Conservation (phyloP, 208 protist genomes). For the Trypanosoma boissoni region DNA sequence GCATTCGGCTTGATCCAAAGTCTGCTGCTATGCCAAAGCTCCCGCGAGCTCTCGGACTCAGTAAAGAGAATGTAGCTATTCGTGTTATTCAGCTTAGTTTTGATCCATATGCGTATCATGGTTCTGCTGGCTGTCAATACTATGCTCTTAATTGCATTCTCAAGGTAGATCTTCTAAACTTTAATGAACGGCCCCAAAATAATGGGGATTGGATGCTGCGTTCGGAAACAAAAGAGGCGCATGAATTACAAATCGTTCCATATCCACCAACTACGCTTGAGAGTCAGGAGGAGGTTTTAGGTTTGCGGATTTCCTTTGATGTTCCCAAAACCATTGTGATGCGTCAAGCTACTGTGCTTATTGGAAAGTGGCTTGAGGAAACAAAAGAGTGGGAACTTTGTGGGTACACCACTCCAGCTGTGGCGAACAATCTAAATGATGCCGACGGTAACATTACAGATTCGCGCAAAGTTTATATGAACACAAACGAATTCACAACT, state of each 20-base stretch:
- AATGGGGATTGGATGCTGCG: constrained; percentile 81
- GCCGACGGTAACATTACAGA: constrained; percentile 25
- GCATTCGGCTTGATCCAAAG: constrained; percentile 86
- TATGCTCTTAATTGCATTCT: constrained; percentile 87
- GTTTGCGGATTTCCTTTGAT: constrained; percentile 83
- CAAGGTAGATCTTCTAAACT: constrained; percentile 82
- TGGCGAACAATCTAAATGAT: constrained; percentile 20
- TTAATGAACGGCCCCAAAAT: constrained; percentile 65
- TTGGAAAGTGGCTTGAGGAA: constrained; percentile 78
- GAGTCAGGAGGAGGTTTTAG: constrained; percentile 54
- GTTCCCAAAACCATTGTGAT: constrained; percentile 78
- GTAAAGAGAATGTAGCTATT: constrained; percentile 86
- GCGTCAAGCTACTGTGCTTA: constrained; percentile 74
- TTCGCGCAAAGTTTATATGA: constrained; percentile 60
- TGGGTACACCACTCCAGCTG: constrained; percentile 64
- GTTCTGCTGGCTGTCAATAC: constrained; percentile 43
- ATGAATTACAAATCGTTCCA: constrained; percentile 63
- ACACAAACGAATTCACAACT: constrained; percentile 68
- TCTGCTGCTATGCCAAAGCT: constrained; percentile 63
- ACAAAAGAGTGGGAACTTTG: constrained; percentile 78
- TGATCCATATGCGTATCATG: constrained; percentile 68
- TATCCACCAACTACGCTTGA: constrained; percentile 74
- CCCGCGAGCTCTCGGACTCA: constrained; percentile 83
- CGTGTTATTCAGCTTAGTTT: constrained; percentile 86
- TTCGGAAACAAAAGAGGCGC: constrained; percentile 56